Percentiles rank a stretch among this genome's conserved stretches.
Conservation (phyloP, 257 asterid species). For the Schizonepeta tenuifolia region DNA sequence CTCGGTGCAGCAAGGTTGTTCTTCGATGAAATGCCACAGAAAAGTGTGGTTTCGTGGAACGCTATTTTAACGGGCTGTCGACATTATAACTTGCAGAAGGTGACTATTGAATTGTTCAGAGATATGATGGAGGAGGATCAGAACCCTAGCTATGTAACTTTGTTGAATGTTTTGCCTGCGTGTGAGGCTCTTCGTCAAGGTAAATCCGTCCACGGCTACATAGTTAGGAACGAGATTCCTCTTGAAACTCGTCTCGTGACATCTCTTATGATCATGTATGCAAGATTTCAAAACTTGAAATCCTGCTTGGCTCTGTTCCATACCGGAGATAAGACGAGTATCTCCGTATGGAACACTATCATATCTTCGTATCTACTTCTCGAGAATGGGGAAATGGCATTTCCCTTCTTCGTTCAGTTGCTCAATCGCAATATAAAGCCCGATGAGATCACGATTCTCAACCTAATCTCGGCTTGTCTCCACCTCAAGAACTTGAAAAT, state of each 20-base stretch:
- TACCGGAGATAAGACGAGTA: conserved; percentile 47
- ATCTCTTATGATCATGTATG: conserved; percentile 66
- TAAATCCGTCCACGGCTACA: conserved; percentile 58
- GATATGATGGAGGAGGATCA: conserved; percentile 46
- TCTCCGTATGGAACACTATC: conserved; percentile 66
- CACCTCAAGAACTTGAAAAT: conserved; percentile 46
- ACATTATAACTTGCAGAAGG: conserved; percentile 31
- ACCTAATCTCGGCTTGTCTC: conserved; percentile 55
- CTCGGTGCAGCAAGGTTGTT: conserved; percentile 42
- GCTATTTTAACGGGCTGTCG: conserved; percentile 65
- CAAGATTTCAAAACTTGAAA: conserved; percentile 39
- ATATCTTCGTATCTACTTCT: conserved; percentile 50
- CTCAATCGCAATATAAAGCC: conserved; percentile 43
- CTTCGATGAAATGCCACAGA: conserved; percentile 49
- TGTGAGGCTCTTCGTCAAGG: conserved; percentile 47
- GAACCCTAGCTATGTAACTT: conserved; percentile 54
- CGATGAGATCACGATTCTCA: conserved; percentile 51
- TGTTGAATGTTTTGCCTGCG: conserved; percentile 57
- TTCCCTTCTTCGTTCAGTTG: conserved; percentile 48
- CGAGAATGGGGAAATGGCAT: conserved; percentile 35
- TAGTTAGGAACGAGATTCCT: conserved; percentile 39
- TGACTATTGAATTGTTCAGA: conserved; percentile 41
- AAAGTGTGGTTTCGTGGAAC: conserved; percentile 65
- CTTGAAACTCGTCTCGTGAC: conserved; percentile 56
- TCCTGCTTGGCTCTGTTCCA: conserved; percentile 48